Evolutionary conservation across 1,284 basidiomycete species (phyloP).

Genomic region (Ustilago xerochloae): DNA sequence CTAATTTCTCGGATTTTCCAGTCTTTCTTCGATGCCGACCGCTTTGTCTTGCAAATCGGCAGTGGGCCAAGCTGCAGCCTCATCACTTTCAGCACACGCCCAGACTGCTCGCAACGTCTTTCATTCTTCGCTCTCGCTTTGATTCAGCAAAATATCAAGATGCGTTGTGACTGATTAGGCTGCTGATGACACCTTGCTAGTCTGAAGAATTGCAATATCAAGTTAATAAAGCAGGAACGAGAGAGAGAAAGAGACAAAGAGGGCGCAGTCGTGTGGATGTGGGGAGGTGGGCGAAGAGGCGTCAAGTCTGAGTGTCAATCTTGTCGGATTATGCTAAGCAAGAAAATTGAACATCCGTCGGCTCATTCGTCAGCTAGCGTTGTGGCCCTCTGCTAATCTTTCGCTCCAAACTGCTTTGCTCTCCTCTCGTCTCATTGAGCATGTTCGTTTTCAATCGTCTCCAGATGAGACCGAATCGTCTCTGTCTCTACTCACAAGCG

Average conservation of each 20-base stretch:
- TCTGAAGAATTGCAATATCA: too few species aligned
- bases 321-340: constrained; percentile 34
- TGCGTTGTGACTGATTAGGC: too few species aligned
- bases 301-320: constrained; percentile 2
- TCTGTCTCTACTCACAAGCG: too few species aligned
- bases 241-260: background rate
- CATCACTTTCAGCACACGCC: background rate
- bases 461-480: too few species aligned
- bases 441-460: too few species aligned
- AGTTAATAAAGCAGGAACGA: too few species aligned
- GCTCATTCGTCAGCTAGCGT: background rate
- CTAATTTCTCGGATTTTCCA: background rate
- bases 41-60: constrained; percentile 24
- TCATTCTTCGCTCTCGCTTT: too few species aligned
- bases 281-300: background rate
- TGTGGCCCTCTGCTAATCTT: too few species aligned
- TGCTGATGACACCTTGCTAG: too few species aligned
- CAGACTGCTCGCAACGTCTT: background rate
- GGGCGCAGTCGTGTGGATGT: background rate
- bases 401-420: too few species aligned
- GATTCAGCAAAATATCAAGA: too few species aligned
- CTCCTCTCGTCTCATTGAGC: too few species aligned
- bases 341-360: constrained; percentile 9
- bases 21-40: constrained; percentile 15
- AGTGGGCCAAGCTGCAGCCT: background rate